Percentiles rank a stretch among this genome's conserved stretches.
Evolutionary conservation across 331 rosid genomes (phyloP).

Genomic region (Malus hybrid): DNA sequence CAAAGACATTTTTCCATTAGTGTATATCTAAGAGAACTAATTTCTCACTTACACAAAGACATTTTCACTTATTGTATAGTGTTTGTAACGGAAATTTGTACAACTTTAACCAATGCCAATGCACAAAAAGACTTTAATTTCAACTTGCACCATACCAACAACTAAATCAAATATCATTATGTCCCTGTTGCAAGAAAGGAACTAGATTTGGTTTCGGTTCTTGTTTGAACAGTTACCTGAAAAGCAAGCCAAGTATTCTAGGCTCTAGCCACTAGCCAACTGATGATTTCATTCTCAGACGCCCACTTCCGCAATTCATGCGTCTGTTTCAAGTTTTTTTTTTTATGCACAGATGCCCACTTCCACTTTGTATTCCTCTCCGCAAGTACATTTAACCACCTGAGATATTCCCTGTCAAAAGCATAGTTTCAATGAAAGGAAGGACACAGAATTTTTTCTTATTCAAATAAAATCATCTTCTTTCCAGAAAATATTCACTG

Average conservation of each 20-base stretch:
- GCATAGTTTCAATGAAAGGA: constrained; percentile 20
- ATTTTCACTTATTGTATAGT: neutral
- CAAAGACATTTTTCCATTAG: neutral
- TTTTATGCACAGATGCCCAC: constrained; percentile 19
- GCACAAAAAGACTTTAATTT: neutral
- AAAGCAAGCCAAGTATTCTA: constrained; percentile 6
- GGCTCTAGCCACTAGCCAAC: neutral
- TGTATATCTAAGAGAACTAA: neutral
- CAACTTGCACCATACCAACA: neutral
- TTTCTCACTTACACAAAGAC: neutral
- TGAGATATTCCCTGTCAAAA: constrained; percentile 54
- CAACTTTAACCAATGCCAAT: neutral
- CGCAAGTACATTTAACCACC: constrained; percentile 69
- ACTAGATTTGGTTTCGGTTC: neutral
- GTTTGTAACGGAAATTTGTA: neutral
- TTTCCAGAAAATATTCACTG: neutral
- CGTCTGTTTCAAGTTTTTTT: constrained; percentile 10
- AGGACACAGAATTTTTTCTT: neutral
- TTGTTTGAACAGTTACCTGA: constrained; percentile 3
- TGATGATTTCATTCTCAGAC: constrained; percentile 8
- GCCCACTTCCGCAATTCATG: constrained; percentile 1
- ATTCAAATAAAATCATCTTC: constrained; percentile 2
- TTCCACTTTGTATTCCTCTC: constrained; percentile 57
- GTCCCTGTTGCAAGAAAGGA: neutral
- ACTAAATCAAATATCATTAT: neutral